Base-by-base conservation (phyloP, 257 asterid species). In the Salvia hispanica region DNA sequence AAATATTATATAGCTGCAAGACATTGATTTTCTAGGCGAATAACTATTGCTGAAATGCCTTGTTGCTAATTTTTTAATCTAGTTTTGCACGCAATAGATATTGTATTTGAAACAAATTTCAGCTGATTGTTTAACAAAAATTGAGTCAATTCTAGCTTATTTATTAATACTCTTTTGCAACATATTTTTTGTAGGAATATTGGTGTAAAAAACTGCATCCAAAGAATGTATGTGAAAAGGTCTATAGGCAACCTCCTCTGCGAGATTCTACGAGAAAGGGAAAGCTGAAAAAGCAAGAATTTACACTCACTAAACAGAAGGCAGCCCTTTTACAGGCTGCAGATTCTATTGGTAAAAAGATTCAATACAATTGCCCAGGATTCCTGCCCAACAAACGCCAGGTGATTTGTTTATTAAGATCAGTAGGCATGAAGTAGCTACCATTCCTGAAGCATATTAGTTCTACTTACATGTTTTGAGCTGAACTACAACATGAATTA, bases 201-300 rank as follows among this genome's bases (percentile, higher is more conserved):
- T 94, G 99, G 99, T 94, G 97, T 81, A 94, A 90, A 79, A 83
- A 88, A 80, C 80, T 80, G 77, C 97, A 94, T 76, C 99, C 99
- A 3, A 94, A 94, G 84, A 81, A 82, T 82, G 99, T 94, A 45
- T 94, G 97, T 21, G 99, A 94, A 83, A 90, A 94, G 76, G 99
- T 94, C 18, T 94, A 94, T 75, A 82, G 97, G 81, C 99, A 94
- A 76, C 97, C 99, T 58, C 94, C 99, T 73, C 75, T 94, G 69
- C 84, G 95, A 67, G 97, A 94, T 81, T 94, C 97, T 69, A 68
- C 84, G 77, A 94, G 92, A 55, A 94, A 90, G 85, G 97, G 96
- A 75, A 94, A 86, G 88, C 84, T 83, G 71, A 94, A 83, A 88
- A 94, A 84, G 83, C 96, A 80, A 74, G 96, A 90, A 16, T 84